These are phyloP conservation scores for Durio zibethinus DNA, from an alignment of 345 rosid genomes.

Conservation along the genomic window DNA sequence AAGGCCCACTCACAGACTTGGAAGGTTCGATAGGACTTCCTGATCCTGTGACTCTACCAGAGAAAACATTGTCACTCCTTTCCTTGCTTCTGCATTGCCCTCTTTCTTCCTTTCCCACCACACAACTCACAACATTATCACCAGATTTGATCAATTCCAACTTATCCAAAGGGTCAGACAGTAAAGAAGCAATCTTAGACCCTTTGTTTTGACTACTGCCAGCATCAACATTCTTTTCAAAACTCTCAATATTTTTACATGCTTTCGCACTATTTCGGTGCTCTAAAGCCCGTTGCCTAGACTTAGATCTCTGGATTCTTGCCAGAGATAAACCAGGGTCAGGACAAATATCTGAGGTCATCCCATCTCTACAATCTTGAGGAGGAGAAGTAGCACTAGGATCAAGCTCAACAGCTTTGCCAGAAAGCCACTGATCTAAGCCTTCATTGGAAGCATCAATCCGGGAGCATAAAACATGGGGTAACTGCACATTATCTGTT, in stretches of 20 bases:
- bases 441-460: constrained; percentile 22
- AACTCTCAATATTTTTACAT: constrained; percentile 26
- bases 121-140: constrained; percentile 26
- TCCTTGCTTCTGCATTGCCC: constrained; percentile 28
- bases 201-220: constrained; percentile 20
- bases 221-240: constrained; percentile 27
- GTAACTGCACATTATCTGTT: constrained; percentile 30
- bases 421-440: constrained; percentile 17
- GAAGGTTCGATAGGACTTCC: constrained; percentile 26
- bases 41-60: constrained; percentile 34
- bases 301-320: constrained; percentile 66
- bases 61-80: constrained; percentile 23
- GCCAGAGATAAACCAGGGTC: constrained; percentile 47
- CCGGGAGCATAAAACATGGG: constrained; percentile 20
- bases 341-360: constrained; percentile 25
- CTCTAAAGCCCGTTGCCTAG: constrained; percentile 68
- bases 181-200: constrained; percentile 38
- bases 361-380: constrained; percentile 33
- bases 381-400: constrained; percentile 41
- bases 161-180: constrained; percentile 32
- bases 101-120: constrained; percentile 25
- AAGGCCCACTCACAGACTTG: constrained; percentile 25
- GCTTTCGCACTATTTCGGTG: constrained; percentile 62
- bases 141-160: constrained; percentile 31
- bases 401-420: constrained; percentile 31